Evolutionary conservation across 176 grass and related monocot genomes (phyloP), one percentile per base, ranked within the genome.

Genomic region (Musa troglodytarum): DNA sequence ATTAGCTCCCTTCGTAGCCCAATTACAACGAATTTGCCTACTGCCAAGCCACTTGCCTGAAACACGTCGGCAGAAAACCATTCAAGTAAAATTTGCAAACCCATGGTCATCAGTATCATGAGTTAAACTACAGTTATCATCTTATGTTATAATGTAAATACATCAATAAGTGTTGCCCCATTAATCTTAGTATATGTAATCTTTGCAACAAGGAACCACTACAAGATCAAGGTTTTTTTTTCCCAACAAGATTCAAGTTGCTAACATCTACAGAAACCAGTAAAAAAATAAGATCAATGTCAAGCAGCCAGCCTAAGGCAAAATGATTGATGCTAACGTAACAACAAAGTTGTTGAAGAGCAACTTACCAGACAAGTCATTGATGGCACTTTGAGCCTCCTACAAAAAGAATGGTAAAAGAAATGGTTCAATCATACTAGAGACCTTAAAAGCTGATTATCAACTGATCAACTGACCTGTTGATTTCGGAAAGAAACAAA

Each of bases 331-430:
- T 53, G 29, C 7, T 50, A 52, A 2, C 21, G 49, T 22, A 23
- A 52, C 43, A 12, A 21, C 9, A 50, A 62, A 51, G 9, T n/a
- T 51, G 29, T 17, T 9, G 29, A 29, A 67, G 3, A 52, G 69
- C 1, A 52, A 58, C 52, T 52, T 63, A 93, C 93, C 90, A 76
- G 86, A 93, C 75, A 93, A 85, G 54, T 98, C 88, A 80, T 98
- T 98, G 81, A 98, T 98, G 11, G 94, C 88, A 78, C 71, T 91
- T 84, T 98, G 94, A 78, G 94, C 94, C 75, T 98, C 94, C 94
- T 98, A 86, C 58, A 50, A 82, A 83, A 76, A 17, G 1, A 10
- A 72, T 72, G 78, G 79, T 58, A 84, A 17, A 23, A 73, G 51
- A 73, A 53, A 76, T 9, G 20, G 6, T 72, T 20, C 19, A 80